Conservation (phyloP, 1,284 basidiomycete genomes). For the Fistulinella cinereoalba region DNA sequence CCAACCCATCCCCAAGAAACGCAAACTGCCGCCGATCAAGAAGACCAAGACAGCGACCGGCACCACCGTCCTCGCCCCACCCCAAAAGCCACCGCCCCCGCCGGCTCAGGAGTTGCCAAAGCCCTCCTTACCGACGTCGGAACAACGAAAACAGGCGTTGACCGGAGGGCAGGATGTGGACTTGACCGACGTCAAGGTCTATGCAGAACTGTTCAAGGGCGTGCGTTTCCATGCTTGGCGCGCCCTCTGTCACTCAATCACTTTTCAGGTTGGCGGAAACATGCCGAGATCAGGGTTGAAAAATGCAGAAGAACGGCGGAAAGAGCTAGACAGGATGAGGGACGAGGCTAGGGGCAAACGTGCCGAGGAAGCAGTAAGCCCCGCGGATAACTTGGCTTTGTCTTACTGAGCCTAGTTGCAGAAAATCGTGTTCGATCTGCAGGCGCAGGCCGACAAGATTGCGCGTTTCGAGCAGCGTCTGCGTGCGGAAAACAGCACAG, state of each 20-base stretch:
- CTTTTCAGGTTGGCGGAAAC: conserved; percentile 42
- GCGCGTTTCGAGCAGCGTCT: conserved; percentile 60
- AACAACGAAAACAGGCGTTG: conserved; percentile 40
- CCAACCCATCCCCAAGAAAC: conserved; percentile 47
- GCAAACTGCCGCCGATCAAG: conserved; percentile 69
- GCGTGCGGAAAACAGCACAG: conserved; percentile 46
- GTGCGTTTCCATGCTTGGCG: conserved; percentile 38
- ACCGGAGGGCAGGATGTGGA: conserved; percentile 57
- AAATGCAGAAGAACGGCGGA: conserved; percentile 66
- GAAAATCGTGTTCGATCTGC: conserved; percentile 66
- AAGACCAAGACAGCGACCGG: conserved; percentile 52
- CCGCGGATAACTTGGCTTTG: background rate
- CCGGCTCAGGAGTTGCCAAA: conserved; percentile 24
- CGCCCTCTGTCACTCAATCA: conserved; percentile 1
- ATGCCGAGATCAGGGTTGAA: conserved; percentile 60
- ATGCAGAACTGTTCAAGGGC: conserved; percentile 63
- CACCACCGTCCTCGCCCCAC: conserved; percentile 29
- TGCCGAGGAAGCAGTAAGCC: conserved; percentile 51
- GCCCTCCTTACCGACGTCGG: conserved; percentile 19
- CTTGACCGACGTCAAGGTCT: conserved; percentile 57
- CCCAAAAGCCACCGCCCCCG: conserved; percentile 29
- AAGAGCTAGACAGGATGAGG: conserved; percentile 65
- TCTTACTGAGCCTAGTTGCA: conserved; percentile 26
- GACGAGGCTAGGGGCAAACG: conserved; percentile 66
- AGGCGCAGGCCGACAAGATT: conserved; percentile 67